A percentile compares a stretch with the other conserved stretches of the same genome.
These are phyloP conservation scores for Myriosclerotinia duriaeana DNA, from an alignment of 2,329 filamentous ascomycete genomes.

Conservation along the genomic window DNA sequence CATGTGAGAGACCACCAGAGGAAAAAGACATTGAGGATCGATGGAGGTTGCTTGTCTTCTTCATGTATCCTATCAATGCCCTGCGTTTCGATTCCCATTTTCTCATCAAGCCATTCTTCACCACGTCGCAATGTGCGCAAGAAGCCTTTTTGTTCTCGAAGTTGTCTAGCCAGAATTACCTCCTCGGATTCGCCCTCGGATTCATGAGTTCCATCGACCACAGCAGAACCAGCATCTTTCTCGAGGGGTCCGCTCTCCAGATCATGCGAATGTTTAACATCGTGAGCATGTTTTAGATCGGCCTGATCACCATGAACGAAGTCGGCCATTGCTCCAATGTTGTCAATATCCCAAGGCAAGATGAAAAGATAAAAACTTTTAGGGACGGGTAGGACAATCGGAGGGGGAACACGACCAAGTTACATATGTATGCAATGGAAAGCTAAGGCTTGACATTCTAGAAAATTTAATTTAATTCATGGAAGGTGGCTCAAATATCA, in stretches of 20 bases:
- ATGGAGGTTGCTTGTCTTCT: conserved; percentile 46
- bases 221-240: conserved; percentile 22
- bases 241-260: conserved; percentile 32
- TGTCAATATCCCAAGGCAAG: neutral
- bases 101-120: conserved; percentile 47
- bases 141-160: conserved; percentile 32
- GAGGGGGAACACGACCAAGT: conserved; percentile 9
- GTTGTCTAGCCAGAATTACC: conserved; percentile 32
- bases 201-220: conserved; percentile 14
- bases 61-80: conserved; percentile 49
- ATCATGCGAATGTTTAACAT: conserved; percentile 31
- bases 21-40: conserved; percentile 46
- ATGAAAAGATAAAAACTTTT: conserved; percentile 15
- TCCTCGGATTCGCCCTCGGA: conserved; percentile 26
- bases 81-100: conserved; percentile 49
- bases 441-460: conserved; percentile 19
- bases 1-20: conserved; percentile 48
- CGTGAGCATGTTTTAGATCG: conserved; percentile 31
- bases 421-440: conserved; percentile 25
- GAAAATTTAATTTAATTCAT: conserved; percentile 10
- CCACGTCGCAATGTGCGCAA: conserved; percentile 38
- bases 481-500: conserved; percentile 2
- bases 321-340: conserved; percentile 26
- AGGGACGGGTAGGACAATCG: conserved; percentile 13
- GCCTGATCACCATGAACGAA: conserved; percentile 37